phyloP scores from a whole-genome alignment of 345 rosid genomes.

The Punica granatum region DNA sequence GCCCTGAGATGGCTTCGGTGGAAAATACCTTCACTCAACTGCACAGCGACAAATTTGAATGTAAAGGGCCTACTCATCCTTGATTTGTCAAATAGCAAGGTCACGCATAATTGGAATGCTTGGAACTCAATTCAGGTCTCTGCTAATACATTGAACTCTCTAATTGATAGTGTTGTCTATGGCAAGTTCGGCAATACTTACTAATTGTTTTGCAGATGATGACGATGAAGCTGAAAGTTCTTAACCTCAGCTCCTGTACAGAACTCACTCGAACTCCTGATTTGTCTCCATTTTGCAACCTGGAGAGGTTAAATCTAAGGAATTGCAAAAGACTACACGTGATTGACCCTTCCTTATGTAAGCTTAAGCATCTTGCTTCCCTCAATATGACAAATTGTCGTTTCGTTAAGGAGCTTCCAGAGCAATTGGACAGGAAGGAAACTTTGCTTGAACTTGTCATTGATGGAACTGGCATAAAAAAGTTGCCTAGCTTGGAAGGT shows the following conservation, averaged over 20 bases:
- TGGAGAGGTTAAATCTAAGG: constrained; percentile 5
- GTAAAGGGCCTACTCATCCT: constrained; percentile 1
- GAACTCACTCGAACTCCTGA: constrained; percentile 1
- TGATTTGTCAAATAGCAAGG: not conserved
- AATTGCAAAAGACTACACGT: not conserved
- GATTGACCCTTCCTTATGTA: not conserved
- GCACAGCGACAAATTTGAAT: not conserved
- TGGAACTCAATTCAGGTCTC: constrained; percentile 8
- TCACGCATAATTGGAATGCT: not conserved
- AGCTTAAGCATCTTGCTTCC: not conserved
- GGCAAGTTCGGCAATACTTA: not conserved
- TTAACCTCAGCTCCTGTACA: not conserved
- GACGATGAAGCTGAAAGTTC: constrained; percentile 4
- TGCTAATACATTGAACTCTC: not conserved
- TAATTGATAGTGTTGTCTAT: too few species aligned
- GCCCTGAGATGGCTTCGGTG: constrained; percentile 7
- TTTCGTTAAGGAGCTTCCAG: constrained; percentile 1
- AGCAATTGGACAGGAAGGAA: not conserved
- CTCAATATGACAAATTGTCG: not conserved
- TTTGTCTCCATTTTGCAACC: not conserved
- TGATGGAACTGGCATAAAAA: not conserved
- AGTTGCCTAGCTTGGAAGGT: not conserved
- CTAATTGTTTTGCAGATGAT: not conserved
- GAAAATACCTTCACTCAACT: not conserved
- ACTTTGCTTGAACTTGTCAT: not conserved